Evolutionary conservation across 306 rosid species (phyloP), one percentile per base, ranked within the genome.

Genomic region (Vicia faba): DNA sequence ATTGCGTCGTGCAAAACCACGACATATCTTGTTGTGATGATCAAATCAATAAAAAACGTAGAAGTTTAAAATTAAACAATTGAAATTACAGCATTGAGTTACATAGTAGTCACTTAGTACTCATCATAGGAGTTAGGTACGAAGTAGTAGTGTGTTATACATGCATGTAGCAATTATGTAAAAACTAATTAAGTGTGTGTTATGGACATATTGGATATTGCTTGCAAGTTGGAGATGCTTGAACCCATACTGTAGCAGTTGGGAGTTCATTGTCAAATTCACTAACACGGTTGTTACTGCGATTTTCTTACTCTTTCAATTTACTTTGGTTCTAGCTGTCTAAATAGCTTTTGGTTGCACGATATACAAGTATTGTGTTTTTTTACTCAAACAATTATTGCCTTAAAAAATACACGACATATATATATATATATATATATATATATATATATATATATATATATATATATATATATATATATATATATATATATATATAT

Each of bases 211-310:
- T 51, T 51, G 31, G 33, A 23, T 51, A 51, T 81, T 79, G 85
- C 88, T 84, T 79, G 79, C 53, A 79, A 77, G 75, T 54, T 72
- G 88, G 68, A 79, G 71, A 66, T 84, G 80, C 65, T 41, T 31
- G 20, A 26, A 59, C 18, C 10, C 50, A 8, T 71, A 76, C 81
- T 66, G 78, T 67, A 71, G 81, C 74, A 26, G 79, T 74, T 74
- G 79, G 14, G 33, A 29, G 48, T 76, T 80, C 76, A 16, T 50
- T 74, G 19, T 80, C 78, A 72, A 35, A 48, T 49, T 58, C 53
- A 64, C 43, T 62, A 12, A 64, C 70, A 63, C 19, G 53, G 7
- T 61, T 59, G 59, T 55, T 44, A 70, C 16, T 70, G 11, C 12
- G 48, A 43, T 1, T 43, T 43, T 43, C 48, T 43, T 43, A 11